A percentile compares a stretch with the other conserved stretches of the same genome.
phyloP scores from a whole-genome alignment of 2,329 filamentous ascomycete species.

The Cladosporium sp. region DNA sequence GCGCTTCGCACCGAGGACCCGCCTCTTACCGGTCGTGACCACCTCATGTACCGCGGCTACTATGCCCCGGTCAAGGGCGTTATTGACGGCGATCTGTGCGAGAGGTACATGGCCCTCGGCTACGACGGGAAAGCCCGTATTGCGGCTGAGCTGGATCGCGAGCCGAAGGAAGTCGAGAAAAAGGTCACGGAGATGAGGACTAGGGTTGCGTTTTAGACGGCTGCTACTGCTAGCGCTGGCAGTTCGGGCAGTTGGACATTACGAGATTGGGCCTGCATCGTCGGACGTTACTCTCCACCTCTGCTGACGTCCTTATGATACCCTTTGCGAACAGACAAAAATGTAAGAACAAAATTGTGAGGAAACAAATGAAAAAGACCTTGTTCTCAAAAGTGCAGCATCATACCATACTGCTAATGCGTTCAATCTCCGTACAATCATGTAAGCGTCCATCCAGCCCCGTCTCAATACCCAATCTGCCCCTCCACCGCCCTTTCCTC shows the following conservation, averaged over 20 bases:
- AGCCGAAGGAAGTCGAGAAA: constrained; percentile 87
- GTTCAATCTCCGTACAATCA: no score
- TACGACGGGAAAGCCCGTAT: constrained; percentile 94
- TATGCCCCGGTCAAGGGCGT: constrained; percentile 95
- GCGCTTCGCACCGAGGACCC: constrained; percentile 83
- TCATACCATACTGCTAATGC: no score
- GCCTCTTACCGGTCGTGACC: constrained; percentile 85
- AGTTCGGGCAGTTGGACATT: no score
- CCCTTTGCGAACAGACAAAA: constrained; percentile 1
- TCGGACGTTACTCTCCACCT: background rate
- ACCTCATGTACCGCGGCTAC: constrained; percentile 92
- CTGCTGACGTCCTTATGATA: background rate
- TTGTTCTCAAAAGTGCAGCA: no score
- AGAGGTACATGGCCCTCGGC: constrained; percentile 78
- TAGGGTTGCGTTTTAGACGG: constrained; percentile 33
- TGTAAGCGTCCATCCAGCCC: no score
- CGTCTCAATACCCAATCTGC: background rate
- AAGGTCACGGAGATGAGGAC: constrained; percentile 61
- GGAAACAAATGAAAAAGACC: no score
- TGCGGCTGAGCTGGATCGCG: constrained; percentile 79
- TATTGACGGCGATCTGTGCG: constrained; percentile 95
- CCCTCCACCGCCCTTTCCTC: background rate
- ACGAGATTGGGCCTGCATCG: no score
- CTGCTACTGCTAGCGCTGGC: background rate
- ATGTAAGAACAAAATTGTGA: background rate